Base-by-base conservation (phyloP, 1,139 yeast genomes). In the Yamadazyma songkhlaensis region DNA sequence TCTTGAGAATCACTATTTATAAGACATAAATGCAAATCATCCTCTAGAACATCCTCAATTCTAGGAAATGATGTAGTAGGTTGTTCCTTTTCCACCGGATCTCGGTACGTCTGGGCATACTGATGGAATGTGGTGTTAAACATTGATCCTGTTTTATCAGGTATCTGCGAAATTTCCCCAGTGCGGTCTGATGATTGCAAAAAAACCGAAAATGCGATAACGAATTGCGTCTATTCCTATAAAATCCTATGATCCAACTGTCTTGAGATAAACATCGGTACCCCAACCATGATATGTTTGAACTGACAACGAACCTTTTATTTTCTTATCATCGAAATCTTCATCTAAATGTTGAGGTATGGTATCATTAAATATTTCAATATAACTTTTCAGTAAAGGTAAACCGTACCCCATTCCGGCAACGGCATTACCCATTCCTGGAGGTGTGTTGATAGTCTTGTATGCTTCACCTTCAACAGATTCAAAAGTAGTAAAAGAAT, bases 321-420 rank as follows among this genome's bases (percentile, higher is more conserved):
- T 44, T 6, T 35, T 26, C 17, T 37, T 37, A 2, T 47, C 32
- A 12, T 26, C 32, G 10, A 7, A 12, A 13, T 12, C 29, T 13
- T 32, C 34, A 6, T 29, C 36, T 7, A 23, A 20, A 4, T 27
- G 15, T 14, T 50, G 49, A 6, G 53, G 49, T 3, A 59, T 41
- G 3, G 68, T 58, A 29, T 64, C 69, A 42, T 69, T 68, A 47
- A 71, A 71, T 2, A 67, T 63, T 47, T 71, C 75, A n/a, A 68
- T 60, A 48, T 71, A 71, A 44, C 65, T 66, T 52, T 78, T 77
- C 63, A 92, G 86, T 43, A 90, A 65, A 1, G 97, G 97, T 37
- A 90, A 62, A 0, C 98, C 98, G 55, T 88, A 90, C 0, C 98
- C 98, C 86, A 92, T 84, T 0, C 98, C 98, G 0, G 97, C 96